Conservation (phyloP, 768 basidiomycete species). For the Suillus alpinus region DNA sequence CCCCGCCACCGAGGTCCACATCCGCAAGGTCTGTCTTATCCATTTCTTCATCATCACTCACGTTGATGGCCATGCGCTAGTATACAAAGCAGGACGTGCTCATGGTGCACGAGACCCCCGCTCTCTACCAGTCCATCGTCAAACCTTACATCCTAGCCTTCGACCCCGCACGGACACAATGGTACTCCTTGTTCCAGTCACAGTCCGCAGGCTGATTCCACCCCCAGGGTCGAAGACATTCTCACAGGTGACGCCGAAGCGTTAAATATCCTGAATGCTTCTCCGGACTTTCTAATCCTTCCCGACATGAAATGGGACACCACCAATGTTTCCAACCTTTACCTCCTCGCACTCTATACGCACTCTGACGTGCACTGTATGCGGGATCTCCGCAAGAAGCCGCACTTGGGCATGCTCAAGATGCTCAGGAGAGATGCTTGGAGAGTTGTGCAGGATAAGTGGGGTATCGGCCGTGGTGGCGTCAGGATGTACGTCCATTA, state of each 20-base stretch:
- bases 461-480: conserved; percentile 59
- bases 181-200: conserved; percentile 41
- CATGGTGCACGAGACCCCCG: conserved; percentile 83
- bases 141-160: conserved; percentile 78
- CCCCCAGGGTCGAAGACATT: conserved; percentile 79
- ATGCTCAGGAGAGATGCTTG: conserved; percentile 59
- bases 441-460: conserved; percentile 54
- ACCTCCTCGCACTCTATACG: conserved; percentile 77
- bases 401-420: conserved; percentile 65
- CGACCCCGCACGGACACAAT: conserved; percentile 74
- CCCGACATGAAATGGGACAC: conserved; percentile 99
- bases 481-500: conserved; percentile 89
- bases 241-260: conserved; percentile 74
- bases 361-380: conserved; percentile 64
- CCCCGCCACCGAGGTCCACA: conserved; percentile 88
- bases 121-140: conserved; percentile 67
- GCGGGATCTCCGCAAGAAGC: conserved; percentile 58
- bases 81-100: conserved; percentile 71
- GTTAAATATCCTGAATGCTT: conserved; percentile 66
- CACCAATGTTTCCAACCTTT: conserved; percentile 66
- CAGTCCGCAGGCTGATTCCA: background rate
- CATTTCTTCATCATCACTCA: background rate
- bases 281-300: conserved; percentile 68
- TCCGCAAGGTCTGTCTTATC: conserved; percentile 62
- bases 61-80: conserved; percentile 31